Evolutionary conservation across 805 yeast species (phyloP), one percentile per base, ranked within the genome.

Genomic region (Scheffersomyces ergatensis): DNA sequence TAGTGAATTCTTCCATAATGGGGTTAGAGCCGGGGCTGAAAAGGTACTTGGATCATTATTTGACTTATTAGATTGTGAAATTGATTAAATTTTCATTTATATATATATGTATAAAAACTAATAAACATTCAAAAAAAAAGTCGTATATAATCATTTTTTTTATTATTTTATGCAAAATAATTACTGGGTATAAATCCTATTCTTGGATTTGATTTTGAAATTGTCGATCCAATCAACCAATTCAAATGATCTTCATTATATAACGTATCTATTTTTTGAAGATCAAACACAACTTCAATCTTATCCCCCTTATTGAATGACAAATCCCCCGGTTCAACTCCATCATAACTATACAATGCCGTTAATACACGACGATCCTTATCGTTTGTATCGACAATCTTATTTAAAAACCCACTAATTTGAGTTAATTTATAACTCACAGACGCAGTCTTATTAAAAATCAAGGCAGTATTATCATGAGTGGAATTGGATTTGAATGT

Each of bases 1-100:
- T 25, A 73, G 70, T 47, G 78, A 75, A 39, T 67, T 53, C 42
- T 76, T 77, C 54, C 82, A 77, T 48, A 70, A 73, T 46, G 83
- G 83, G 0, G 47, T 74, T 13, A 58, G 77, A 21, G 67, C 67
- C 0, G 60, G 66, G 35, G 62, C 77, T 1, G 63, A 59, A 4
- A 58, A 49, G 19, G 68, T 77, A 2, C 47, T 76, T 40, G 67
- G 63, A 2, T 46, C 58, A 2, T 57, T 77, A 34, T 72, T 74
- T 53, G 50, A 43, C 20, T 49, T 76, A 21, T 48, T 75, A 2
- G 68, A 69, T 6, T 45, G 55, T 11, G 80, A 72, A 20, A 54
- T 66, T 16, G 72, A 70, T 45, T 70, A 53, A 30, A 24, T 13
- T 21, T 7, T 21, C 9, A 7, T 7, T 21, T 21, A 6, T 25